A percentile compares a stretch with the other conserved stretches of the same genome.
phyloP scores from a whole-genome alignment of 2,329 filamentous ascomycete genomes.

The Conoideocrella luteorostrata region DNA sequence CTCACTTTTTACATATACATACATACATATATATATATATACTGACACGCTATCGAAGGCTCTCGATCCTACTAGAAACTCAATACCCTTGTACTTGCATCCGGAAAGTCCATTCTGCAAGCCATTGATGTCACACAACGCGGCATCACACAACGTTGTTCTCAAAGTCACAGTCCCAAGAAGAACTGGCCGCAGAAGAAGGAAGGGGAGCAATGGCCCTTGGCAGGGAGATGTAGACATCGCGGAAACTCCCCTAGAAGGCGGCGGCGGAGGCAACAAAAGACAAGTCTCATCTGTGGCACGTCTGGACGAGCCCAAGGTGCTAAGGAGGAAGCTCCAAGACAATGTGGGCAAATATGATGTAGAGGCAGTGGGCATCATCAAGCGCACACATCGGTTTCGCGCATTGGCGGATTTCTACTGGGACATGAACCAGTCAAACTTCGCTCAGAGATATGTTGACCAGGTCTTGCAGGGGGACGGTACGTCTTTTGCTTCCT shows the following conservation, averaged over 20 bases:
- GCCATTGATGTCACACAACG: conserved; percentile 70
- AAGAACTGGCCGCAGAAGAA: conserved; percentile 78
- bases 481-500: conserved; percentile 39
- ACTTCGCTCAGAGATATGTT: conserved; percentile 65
- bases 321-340: conserved; percentile 56
- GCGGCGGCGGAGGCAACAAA: conserved; percentile 8
- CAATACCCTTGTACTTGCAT: conserved; percentile 66
- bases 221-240: conserved; percentile 44
- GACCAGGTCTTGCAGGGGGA: conserved; percentile 66
- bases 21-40: too few relatives aligned
- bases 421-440: conserved; percentile 61
- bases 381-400: conserved; percentile 81
- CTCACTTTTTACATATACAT: too few relatives aligned
- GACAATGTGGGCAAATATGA: conserved; percentile 65
- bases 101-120: conserved; percentile 74
- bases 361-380: conserved; percentile 63
- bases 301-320: conserved; percentile 45
- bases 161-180: conserved; percentile 83
- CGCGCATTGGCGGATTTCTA: conserved; percentile 84
- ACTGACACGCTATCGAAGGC: too few relatives aligned
- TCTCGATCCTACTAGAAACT: conserved; percentile 41
- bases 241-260: conserved; percentile 13
- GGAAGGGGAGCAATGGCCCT: conserved; percentile 65
- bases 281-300: conserved; percentile 34
- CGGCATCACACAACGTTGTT: conserved; percentile 73